These are phyloP conservation scores for Monosporascus cannonballus DNA, from an alignment of 2,329 filamentous ascomycete genomes.

Conservation along the genomic window DNA sequence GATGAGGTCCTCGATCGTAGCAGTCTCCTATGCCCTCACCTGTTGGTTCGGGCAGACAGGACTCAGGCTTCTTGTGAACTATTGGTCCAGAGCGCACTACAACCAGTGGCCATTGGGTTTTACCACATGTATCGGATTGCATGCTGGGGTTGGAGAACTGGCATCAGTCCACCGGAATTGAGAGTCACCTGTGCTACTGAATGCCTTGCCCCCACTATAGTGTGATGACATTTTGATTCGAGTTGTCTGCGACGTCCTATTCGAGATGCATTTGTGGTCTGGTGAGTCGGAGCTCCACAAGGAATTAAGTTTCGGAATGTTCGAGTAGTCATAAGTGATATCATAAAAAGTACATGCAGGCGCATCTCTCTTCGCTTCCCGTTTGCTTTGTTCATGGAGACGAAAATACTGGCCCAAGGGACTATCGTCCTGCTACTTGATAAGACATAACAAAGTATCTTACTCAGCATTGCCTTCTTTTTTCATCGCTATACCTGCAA, in stretches of 20 bases:
- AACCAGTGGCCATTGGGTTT: conserved; percentile 17
- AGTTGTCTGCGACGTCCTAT: neutral
- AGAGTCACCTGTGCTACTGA: neutral
- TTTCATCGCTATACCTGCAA: neutral
- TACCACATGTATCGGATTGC: conserved; percentile 20
- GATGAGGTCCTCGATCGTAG: neutral
- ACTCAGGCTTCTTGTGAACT: neutral
- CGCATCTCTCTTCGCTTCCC: conserved; percentile 12
- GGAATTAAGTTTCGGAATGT: neutral
- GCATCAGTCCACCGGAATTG: conserved; percentile 19
- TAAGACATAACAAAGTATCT: conserved; percentile 18
- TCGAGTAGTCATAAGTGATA: conserved; percentile 11
- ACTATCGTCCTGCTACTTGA: conserved; percentile 23
- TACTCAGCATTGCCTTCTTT: neutral
- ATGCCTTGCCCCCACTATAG: neutral
- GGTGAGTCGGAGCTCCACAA: neutral
- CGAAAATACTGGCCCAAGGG: conserved; percentile 23
- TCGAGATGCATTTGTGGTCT: neutral
- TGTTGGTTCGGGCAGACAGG: neutral
- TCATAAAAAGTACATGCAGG: conserved; percentile 22
- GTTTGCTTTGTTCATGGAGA: conserved; percentile 22
- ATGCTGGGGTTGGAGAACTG: conserved; percentile 11
- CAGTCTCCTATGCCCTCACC: neutral
- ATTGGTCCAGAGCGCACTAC: neutral
- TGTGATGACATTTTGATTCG: neutral